A percentile compares a stretch with the other conserved stretches of the same genome.
Conservation (phyloP, 495 filamentous ascomycete species). For the Trichoderma parareesei region DNA sequence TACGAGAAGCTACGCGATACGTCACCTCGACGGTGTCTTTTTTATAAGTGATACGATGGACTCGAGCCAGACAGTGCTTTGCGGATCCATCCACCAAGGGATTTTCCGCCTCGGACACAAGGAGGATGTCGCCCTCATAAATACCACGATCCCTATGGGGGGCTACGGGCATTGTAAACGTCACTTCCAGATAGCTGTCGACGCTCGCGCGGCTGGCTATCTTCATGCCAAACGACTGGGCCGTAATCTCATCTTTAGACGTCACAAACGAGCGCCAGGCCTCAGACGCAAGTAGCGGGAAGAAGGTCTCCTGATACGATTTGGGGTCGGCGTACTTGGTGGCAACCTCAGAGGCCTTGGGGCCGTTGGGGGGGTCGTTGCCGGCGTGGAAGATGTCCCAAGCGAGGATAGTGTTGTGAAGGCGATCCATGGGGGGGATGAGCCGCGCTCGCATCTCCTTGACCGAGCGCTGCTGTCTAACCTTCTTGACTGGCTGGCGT, state of each 20-base stretch:
- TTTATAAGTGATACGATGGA: constrained; percentile 70
- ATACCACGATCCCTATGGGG: constrained; percentile 64
- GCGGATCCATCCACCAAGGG: constrained; percentile 54
- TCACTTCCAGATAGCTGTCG: constrained; percentile 87
- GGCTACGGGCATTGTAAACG: constrained; percentile 60
- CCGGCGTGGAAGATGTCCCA: constrained; percentile 91
- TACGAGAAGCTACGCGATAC: constrained; percentile 64
- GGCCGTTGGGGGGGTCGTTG: constrained; percentile 75
- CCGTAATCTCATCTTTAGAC: constrained; percentile 73
- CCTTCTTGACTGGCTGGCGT: constrained; percentile 71
- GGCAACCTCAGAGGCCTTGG: constrained; percentile 64
- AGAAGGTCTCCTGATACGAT: constrained; percentile 82
- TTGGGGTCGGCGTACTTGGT: constrained; percentile 64
- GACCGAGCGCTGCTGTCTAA: constrained; percentile 62
- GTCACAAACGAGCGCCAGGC: constrained; percentile 93
- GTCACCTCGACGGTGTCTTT: constrained; percentile 70
- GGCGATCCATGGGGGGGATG: constrained; percentile 74
- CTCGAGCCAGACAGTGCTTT: constrained; percentile 77
- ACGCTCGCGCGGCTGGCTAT: constrained; percentile 78
- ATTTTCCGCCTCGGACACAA: constrained; percentile 65
- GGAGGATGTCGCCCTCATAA: constrained; percentile 78
- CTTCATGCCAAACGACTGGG: constrained; percentile 74
- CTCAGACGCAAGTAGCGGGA: constrained; percentile 83
- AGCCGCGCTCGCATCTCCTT: constrained; percentile 92
- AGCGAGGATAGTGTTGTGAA: constrained; percentile 77